Base-by-base conservation (phyloP, 2,329 filamentous ascomycete genomes). In the Chrysosporium keratinophilum region DNA sequence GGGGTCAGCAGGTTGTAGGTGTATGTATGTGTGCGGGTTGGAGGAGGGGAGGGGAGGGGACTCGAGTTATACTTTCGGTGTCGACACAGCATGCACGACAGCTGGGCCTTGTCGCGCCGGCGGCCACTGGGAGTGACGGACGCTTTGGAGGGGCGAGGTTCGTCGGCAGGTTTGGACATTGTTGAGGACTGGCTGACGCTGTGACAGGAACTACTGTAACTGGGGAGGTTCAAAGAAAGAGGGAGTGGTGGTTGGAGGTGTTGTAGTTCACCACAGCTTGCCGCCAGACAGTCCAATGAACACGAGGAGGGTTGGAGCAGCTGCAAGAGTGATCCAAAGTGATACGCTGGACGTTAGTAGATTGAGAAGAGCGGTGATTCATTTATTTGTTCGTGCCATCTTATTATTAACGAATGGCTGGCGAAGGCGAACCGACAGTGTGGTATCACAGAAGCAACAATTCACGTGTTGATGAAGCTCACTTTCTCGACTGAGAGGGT, bases 61-160 rank as follows among this genome's bases (percentile, higher is more conserved):
- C 15, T 15, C 7, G 14, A 46, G 34, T 41, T 15, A 33, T 52
- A 57, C 55, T 57, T 57, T 54, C 47, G 45, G 12, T 46, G 50
- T 17, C 54, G 37, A 37, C 54, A 56, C n/a, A 54, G 15, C 40
- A 46, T 46, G 41, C 54, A 56, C 20, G 51, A 54, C 23, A 56
- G 19, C 51, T 56, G 54, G 33, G 54, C 44, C 43, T 56, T 56
- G 44, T 56, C 54, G 19, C 54, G 42, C 14, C 54, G 44, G 12
- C 54, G 54, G 34, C 50, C 43, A 23, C 33, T 50, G n/a, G 48
- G 48, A 14, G 41, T 41, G 14, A 44, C 14, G 7, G 31, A n/a
- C 39, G 39, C 11, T 41, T 43, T 49, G 19, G 46, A 41, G 3
- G 17, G 46, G 2, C 14, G 46, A 12, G 33, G 46, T 15, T 39